Evolutionary conservation across 129 eudicot species (phyloP), one percentile per base, ranked within the genome.

Genomic region (Pseudognaphalium luteoalbum): DNA sequence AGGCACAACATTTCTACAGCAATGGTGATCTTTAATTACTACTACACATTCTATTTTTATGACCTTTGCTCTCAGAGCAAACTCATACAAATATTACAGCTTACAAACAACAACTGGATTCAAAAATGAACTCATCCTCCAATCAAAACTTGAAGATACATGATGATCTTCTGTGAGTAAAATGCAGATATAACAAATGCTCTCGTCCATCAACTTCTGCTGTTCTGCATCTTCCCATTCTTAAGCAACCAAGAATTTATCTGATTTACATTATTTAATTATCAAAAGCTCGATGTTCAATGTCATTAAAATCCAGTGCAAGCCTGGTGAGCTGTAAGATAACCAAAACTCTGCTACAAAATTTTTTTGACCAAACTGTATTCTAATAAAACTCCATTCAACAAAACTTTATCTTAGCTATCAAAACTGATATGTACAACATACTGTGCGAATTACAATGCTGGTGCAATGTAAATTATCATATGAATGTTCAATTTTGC

Each of bases 11-110:
- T 54, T 66, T 51, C 66, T 22, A 14, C 56, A 76, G 17, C 67
- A 68, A 54, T 34, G 21, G 59, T 67, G 35, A 19, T 52, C 74
- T 54, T 17, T 5, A 76, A 42, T 66, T 57, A 76, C 50, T 67
- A 20, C 80, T 67, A 32, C 80, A 25, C 28, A 67, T 76, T 76
- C 56, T 21, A 76, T 22, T 25, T 66, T 76, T 34, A 15, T 66
- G 71, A 17, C 32, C 19, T 28, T 63, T 62, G 47, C 47, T 75
- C 22, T 28, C 42, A n/a, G 63, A 75, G 72, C 47, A 75, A 30
- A 64, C 72, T 16, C 16, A 50, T 16, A 32, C 72, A 65, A 19
- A 76, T 32, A 47, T 47, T 75, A 50, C 73, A 52, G 80, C 79
- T 44, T 59, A 47, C 54, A 47, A 47, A 47, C 47, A 47, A 47